These are phyloP conservation scores for Pseudogymnoascus sp. DNA, from an alignment of 2,329 filamentous ascomycete species.

Conservation along the genomic window DNA sequence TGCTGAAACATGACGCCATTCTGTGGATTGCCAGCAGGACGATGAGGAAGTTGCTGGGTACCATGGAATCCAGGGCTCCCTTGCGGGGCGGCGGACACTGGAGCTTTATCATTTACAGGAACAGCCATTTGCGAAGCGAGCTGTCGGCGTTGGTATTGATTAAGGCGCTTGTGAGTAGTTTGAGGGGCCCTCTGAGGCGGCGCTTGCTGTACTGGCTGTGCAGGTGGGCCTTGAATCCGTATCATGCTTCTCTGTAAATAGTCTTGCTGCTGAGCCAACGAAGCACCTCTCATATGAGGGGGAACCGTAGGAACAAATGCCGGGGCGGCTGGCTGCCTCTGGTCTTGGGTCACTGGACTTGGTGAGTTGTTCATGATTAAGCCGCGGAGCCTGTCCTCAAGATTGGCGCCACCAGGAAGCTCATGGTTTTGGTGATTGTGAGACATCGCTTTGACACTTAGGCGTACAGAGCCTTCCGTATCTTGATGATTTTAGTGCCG, in stretches of 20 bases:
- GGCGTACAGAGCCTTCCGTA: neutral
- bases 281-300: slow-evolving; percentile 19
- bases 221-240: neutral
- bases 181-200: neutral
- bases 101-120: slow-evolving; percentile 11
- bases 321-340: slow-evolving; percentile 10
- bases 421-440: slow-evolving; percentile 2
- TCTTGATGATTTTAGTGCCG: neutral
- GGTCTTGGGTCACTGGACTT: slow-evolving; percentile 18
- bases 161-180: slow-evolving; percentile 16
- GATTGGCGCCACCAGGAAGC: slow-evolving; percentile 15
- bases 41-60: slow-evolving; percentile 6
- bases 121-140: slow-evolving; percentile 8
- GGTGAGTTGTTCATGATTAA: slow-evolving; percentile 49
- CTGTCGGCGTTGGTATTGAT: slow-evolving; percentile 19
- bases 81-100: slow-evolving; percentile 11
- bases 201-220: neutral
- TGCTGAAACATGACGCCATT: slow-evolving; percentile 14
- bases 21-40: neutral
- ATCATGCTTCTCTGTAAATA: slow-evolving; percentile 12
- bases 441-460: neutral
- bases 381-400: slow-evolving; percentile 50
- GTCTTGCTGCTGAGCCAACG: slow-evolving; percentile 16
- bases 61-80: neutral
- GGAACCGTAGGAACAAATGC: slow-evolving; percentile 12